phyloP scores from a whole-genome alignment of 371 early-diverging fungal genomes.

The Nematocida homosporus region DNA sequence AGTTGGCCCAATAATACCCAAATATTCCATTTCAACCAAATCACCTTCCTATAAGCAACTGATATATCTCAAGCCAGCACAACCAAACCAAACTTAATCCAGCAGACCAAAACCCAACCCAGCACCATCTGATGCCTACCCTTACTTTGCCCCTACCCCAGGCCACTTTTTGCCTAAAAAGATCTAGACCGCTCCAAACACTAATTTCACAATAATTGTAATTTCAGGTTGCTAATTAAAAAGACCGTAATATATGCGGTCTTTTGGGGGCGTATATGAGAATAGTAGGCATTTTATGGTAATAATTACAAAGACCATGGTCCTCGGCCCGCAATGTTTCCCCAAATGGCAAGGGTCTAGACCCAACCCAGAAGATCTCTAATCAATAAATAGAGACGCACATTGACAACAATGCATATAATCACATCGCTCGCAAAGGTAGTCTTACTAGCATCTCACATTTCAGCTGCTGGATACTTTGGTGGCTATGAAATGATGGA shows the following conservation, averaged over 20 bases:
- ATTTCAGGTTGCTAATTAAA: no score
- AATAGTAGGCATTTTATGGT: no score
- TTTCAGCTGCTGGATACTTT: slow-evolving; percentile 11
- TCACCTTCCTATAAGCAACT: neutral
- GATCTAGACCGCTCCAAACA: no score
- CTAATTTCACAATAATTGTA: no score
- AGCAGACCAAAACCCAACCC: no score
- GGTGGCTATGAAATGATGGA: slow-evolving; percentile 26
- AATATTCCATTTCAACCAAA: slow-evolving; percentile 28
- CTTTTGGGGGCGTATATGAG: no score
- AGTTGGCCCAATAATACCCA: neutral
- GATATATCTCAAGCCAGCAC: neutral
- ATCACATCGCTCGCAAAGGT: slow-evolving; percentile 36
- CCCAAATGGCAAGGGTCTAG: slow-evolving; percentile 46
- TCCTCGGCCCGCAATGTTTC: neutral
- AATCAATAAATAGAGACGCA: slow-evolving; percentile 47
- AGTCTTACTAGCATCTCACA: slow-evolving; percentile 14
- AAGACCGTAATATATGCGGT: no score
- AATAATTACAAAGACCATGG: no score
- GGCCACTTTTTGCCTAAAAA: no score
- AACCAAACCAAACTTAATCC: neutral
- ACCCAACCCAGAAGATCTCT: slow-evolving; percentile 13
- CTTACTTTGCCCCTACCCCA: no score
- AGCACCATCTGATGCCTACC: no score
- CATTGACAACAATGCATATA: slow-evolving; percentile 20